Evolutionary conservation across 2,329 filamentous ascomycete genomes (phyloP).

Genomic region (Fusarium nygamai): DNA sequence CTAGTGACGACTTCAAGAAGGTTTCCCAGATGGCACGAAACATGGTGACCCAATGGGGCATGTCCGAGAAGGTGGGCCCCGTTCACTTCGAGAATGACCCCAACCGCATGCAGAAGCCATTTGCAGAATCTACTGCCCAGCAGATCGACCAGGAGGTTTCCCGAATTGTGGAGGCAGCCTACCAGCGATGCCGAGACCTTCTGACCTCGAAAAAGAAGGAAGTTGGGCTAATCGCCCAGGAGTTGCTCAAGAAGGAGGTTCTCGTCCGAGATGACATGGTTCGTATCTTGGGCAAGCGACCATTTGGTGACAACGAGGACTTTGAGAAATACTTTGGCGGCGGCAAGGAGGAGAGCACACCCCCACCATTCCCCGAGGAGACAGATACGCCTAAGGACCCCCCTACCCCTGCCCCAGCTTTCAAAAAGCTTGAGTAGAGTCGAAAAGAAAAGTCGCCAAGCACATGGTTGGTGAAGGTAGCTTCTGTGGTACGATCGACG

Average conservation of each 20-base stretch:
- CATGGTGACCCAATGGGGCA: constrained; percentile 99
- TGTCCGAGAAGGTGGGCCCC: constrained; percentile 93
- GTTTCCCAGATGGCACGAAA: constrained; percentile 94
- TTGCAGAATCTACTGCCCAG: constrained; percentile 92
- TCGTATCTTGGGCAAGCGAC: constrained; percentile 82
- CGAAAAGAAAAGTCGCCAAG: constrained; percentile 6
- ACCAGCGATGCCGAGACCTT: constrained; percentile 87
- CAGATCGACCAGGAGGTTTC: constrained; percentile 92
- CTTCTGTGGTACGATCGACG: background rate
- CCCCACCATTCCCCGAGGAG: constrained; percentile 63
- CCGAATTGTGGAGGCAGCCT: constrained; percentile 90
- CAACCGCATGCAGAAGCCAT: constrained; percentile 90
- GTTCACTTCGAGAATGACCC: constrained; percentile 89
- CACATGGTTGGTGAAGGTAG: background rate
- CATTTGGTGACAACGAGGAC: constrained; percentile 84
- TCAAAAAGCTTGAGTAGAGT: constrained; percentile 44
- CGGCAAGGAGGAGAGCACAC: constrained; percentile 64
- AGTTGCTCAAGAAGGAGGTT: constrained; percentile 91
- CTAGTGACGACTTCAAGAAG: constrained; percentile 98
- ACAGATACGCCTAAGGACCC: constrained; percentile 52
- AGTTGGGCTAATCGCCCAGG: constrained; percentile 90
- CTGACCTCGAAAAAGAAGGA: constrained; percentile 87
- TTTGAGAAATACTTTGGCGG: constrained; percentile 94
- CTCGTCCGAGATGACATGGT: constrained; percentile 93
- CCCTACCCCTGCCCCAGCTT: constrained; percentile 53